Percentiles rank a stretch among this genome's conserved stretches.
Evolutionary conservation across 2,329 filamentous ascomycete species (phyloP).

Genomic region (Coniella vitis): DNA sequence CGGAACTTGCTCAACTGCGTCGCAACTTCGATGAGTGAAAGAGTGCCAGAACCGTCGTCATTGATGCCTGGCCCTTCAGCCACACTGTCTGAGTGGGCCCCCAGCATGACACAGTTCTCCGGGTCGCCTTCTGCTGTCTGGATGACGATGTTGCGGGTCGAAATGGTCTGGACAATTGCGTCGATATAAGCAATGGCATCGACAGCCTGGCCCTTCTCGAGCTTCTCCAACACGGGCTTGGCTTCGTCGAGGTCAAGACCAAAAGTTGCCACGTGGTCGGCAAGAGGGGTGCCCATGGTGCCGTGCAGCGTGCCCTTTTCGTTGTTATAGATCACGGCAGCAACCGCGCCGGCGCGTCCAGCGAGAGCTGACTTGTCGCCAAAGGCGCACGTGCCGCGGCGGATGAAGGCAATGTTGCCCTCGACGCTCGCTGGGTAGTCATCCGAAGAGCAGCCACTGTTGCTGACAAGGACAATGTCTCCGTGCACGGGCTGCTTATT

Average conservation of each 20-base stretch:
- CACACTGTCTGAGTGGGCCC: slow-evolving; percentile 58
- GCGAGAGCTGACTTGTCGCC: slow-evolving; percentile 64
- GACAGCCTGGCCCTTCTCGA: slow-evolving; percentile 44
- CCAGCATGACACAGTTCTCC: slow-evolving; percentile 59
- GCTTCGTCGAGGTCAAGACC: slow-evolving; percentile 57
- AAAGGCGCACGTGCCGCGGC: slow-evolving; percentile 65
- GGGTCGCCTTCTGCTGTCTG: slow-evolving; percentile 54
- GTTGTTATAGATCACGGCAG: slow-evolving; percentile 70
- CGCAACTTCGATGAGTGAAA: slow-evolving; percentile 56
- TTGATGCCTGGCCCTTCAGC: slow-evolving; percentile 66
- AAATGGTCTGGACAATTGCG: slow-evolving; percentile 45
- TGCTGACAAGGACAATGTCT: slow-evolving; percentile 51
- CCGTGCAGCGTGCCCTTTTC: slow-evolving; percentile 56
- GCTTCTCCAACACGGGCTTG: slow-evolving; percentile 43
- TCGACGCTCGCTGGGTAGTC: slow-evolving; percentile 56
- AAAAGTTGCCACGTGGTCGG: slow-evolving; percentile 60
- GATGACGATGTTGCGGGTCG: slow-evolving; percentile 55
- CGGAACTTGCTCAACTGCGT: slow-evolving; percentile 49
- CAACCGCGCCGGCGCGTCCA: slow-evolving; percentile 61
- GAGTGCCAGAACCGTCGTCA: slow-evolving; percentile 65
- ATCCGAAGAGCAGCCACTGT: slow-evolving; percentile 54
- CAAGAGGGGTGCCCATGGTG: slow-evolving; percentile 57
- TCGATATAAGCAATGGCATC: slow-evolving; percentile 54
- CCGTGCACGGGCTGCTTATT: slow-evolving; percentile 52
- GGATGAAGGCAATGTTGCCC: slow-evolving; percentile 64